A percentile compares a stretch with the other conserved stretches of the same genome.
These are phyloP conservation scores for Magnolia kwangsiensis DNA, from an alignment of 164 flowering plant species.

Conservation along the genomic window DNA sequence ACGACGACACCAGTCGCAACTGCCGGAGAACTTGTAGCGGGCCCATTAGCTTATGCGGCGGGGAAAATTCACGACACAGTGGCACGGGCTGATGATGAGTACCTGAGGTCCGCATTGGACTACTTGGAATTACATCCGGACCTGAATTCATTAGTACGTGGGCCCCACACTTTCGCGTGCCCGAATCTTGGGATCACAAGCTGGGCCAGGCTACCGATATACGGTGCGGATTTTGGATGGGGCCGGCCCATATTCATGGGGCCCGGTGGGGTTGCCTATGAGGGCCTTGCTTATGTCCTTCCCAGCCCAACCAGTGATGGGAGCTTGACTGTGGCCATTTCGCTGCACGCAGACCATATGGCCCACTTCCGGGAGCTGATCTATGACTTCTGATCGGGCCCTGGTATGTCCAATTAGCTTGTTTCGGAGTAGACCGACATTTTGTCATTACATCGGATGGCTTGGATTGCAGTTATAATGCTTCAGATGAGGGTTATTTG, in stretches of 20 bases:
- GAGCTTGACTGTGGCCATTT: constrained; percentile 1
- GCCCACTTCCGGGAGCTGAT: background rate
- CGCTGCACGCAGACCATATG: background rate
- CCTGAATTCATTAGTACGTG: constrained; percentile 26
- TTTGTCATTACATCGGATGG: too few species aligned
- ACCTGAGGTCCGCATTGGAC: constrained; percentile 53
- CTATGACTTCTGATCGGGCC: background rate
- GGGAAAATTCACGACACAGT: constrained; percentile 41
- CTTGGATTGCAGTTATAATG: too few species aligned
- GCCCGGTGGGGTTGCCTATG: constrained; percentile 28
- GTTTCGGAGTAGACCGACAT: too few species aligned
- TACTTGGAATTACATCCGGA: constrained; percentile 64
- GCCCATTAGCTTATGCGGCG: constrained; percentile 31
- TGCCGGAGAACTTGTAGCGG: constrained; percentile 24
- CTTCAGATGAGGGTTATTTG: too few species aligned
- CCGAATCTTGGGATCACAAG: constrained; percentile 34
- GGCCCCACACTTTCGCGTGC: constrained; percentile 42
- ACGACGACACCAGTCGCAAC: background rate
- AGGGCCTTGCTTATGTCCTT: constrained; percentile 35
- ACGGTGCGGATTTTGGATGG: constrained; percentile 1
- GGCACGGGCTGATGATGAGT: constrained; percentile 21
- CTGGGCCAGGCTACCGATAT: constrained; percentile 30
- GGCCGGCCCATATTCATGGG: constrained; percentile 35
- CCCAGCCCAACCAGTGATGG: constrained; percentile 20
- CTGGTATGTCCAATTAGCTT: background rate